Evolutionary conservation across 2,329 filamentous ascomycete genomes (phyloP).

Genomic region (Diaporthe sp.): DNA sequence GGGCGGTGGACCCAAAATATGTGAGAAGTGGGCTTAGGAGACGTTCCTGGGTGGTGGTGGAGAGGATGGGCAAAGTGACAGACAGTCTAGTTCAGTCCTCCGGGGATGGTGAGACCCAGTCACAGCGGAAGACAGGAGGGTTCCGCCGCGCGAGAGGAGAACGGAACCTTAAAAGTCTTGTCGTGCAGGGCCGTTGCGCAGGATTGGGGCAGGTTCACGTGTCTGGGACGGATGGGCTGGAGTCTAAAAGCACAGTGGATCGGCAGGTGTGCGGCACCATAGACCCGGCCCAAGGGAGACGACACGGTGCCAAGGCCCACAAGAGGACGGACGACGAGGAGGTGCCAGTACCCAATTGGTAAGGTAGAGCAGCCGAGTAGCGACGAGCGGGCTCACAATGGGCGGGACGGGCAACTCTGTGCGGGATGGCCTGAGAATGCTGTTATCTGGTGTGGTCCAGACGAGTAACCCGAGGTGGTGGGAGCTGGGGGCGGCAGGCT

Average conservation of each 20-base stretch:
- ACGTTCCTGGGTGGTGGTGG: constrained; percentile 1
- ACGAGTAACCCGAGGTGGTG: background rate
- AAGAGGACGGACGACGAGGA: background rate
- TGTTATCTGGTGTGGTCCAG: background rate
- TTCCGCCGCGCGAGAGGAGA: constrained; percentile 29
- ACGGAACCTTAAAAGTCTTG: constrained; percentile 25
- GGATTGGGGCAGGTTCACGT: constrained; percentile 4
- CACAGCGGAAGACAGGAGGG: constrained; percentile 9
- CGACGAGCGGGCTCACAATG: background rate
- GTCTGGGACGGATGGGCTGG: constrained; percentile 27
- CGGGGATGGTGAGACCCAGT: background rate
- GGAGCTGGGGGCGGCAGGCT: constrained; percentile 17
- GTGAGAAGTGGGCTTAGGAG: background rate
- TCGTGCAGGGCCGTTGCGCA: constrained; percentile 19
- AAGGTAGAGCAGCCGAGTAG: background rate
- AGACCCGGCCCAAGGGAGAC: constrained; percentile 31
- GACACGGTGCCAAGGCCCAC: constrained; percentile 33
- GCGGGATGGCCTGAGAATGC: background rate
- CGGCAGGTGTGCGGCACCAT: constrained; percentile 23
- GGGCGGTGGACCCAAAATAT: constrained; percentile 3
- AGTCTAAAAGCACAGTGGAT: constrained; percentile 28
- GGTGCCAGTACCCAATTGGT: background rate
- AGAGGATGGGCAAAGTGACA: background rate
- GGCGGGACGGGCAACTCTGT: background rate
- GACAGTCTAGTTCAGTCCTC: constrained; percentile 1